Conservation (phyloP, 2,329 filamentous ascomycete genomes). For the Rugonectria rugulosa region DNA sequence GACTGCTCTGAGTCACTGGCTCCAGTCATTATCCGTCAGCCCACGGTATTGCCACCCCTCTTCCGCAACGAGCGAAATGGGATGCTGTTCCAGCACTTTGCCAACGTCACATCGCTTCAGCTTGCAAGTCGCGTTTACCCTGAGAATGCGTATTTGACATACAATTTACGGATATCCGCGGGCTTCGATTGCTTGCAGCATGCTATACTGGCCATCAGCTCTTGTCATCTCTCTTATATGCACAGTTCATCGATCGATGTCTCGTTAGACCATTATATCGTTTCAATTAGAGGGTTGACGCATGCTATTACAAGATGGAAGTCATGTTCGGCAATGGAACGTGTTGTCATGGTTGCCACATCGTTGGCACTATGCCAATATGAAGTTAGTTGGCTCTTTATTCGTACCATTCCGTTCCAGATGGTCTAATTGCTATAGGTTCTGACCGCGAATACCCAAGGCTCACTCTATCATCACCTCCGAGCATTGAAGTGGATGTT, state of each 20-base stretch:
- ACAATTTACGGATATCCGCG: conserved; percentile 5
- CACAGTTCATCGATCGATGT: background rate
- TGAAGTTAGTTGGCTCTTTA: background rate
- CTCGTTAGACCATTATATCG: conserved; percentile 16
- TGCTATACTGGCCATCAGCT: conserved; percentile 15
- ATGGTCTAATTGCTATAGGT: conserved; percentile 1
- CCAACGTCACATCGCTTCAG: conserved; percentile 12
- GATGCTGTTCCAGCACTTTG: conserved; percentile 13
- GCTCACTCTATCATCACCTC: conserved; percentile 13
- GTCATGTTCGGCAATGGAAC: conserved; percentile 9
- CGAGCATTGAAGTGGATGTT: conserved; percentile 17
- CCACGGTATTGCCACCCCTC: conserved; percentile 5
- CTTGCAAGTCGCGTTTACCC: conserved; percentile 11
- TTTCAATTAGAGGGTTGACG: conserved; percentile 1
- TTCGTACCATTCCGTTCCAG: too few species aligned
- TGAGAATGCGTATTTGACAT: conserved; percentile 16
- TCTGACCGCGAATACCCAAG: conserved; percentile 14
- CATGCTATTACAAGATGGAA: conserved; percentile 19
- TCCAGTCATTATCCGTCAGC: conserved; percentile 8
- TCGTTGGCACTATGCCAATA: conserved; percentile 15
- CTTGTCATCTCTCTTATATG: conserved; percentile 14
- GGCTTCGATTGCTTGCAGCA: conserved; percentile 11
- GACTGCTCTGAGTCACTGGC: background rate
- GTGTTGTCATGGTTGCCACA: conserved; percentile 11
- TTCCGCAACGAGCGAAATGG: conserved; percentile 14